Base-by-base conservation (phyloP, 345 rosid genomes). In the Sisymbrium altissimum region DNA sequence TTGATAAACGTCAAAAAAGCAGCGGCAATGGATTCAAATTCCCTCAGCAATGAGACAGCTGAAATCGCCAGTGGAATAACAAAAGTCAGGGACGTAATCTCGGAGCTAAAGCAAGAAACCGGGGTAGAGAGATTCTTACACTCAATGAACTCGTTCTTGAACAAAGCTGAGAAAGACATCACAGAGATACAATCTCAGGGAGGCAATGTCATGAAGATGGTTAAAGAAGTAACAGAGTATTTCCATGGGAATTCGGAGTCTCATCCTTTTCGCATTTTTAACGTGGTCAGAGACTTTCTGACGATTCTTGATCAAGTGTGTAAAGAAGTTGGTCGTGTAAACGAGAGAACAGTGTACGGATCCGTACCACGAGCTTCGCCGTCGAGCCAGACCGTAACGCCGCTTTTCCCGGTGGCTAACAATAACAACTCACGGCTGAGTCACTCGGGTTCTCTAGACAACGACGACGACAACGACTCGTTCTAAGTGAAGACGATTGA, bases 221-320 rank as follows among this genome's bases (percentile, higher is more conserved):
- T 90, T 52, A 84, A 83, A 81, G 96, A 90, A 79, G 78, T 90
- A 68, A 92, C 99, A 0, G 93, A 84, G 78, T 96, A 95, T 75
- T 90, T 92, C 89, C 98, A 96, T 43, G 97, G 97, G 23, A 84
- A 96, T 54, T 88, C 91, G 0, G 97, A 90, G 76, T 87, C 93
- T 56, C 97, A 86, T 67, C 91, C 88, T 0, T 87, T 83, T 73
- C 83, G 97, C 36, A 90, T 89, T 7, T 92, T 96, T 66, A 68
- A 79, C 53, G 92, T 92, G 49, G 98, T 92, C 17, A 86, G 90
- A 80, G 97, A 89, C 84, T 92, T 96, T 68, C 89, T 95, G 59
- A 78, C 87, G 25, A 77, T 82, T 72, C 99, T 95, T 14, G 99
- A 95, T 77, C 90, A 80, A 61, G 99, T 87, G 8, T 95, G 99